phyloP scores from a whole-genome alignment of 2,329 filamentous ascomycete genomes.

The Curvularia sp. region DNA sequence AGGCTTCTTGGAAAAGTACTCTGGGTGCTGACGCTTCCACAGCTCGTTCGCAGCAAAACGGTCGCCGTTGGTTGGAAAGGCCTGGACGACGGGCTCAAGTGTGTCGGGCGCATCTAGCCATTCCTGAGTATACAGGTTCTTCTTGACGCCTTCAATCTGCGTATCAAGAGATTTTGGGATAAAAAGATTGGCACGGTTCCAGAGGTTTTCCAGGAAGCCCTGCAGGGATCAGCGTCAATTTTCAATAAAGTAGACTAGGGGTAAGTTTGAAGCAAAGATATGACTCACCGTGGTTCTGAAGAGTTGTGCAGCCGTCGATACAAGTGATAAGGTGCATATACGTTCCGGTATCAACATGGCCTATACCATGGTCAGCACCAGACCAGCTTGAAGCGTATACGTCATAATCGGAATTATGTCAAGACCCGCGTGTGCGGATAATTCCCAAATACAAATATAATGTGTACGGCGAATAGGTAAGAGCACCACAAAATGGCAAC shows the following conservation, averaged over 20 bases:
- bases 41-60: conserved; percentile 83
- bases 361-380: conserved; percentile 26
- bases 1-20: conserved; percentile 68
- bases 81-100: conserved; percentile 50
- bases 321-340: conserved; percentile 58
- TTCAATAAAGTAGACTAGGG: not conserved
- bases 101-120: conserved; percentile 71
- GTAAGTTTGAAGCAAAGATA: not conserved
- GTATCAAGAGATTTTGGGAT: conserved; percentile 74
- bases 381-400: not conserved
- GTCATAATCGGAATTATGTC: not conserved
- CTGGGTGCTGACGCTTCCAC: conserved; percentile 68
- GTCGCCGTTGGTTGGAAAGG: conserved; percentile 78
- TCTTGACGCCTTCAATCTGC: conserved; percentile 69
- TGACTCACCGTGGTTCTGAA: conserved; percentile 53
- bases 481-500: conserved; percentile 18
- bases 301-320: conserved; percentile 58
- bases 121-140: conserved; percentile 68
- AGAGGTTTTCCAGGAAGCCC: conserved; percentile 68
- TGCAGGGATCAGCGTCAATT: conserved; percentile 34
- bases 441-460: not conserved
- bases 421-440: conserved; percentile 4
- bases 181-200: conserved; percentile 62
- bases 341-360: conserved; percentile 56
- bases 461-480: conserved; percentile 6